Evolutionary conservation across 2,329 filamentous ascomycete species (phyloP), one percentile per base, ranked within the genome.

Genomic region (Colletotrichum lindemuthianum): DNA sequence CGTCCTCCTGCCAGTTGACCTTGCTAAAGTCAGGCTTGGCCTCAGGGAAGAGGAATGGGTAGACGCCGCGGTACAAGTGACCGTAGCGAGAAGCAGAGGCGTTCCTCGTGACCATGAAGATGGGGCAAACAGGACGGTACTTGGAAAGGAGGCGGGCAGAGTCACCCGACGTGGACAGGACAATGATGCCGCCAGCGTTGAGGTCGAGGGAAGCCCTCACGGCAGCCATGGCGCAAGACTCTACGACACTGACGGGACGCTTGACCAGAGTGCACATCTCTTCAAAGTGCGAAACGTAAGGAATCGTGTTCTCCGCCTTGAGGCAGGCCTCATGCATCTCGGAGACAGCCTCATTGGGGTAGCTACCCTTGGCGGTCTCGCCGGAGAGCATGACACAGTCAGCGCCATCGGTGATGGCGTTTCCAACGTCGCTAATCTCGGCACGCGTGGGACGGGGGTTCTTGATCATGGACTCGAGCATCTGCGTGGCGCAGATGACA

Each of bases 391-490:
- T 99, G 80, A 99, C 96, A 82, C 96, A 99, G 87, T 99, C 96
- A 67, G 95, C 93, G 74, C 96, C 96, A 76, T 99, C 96, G 56
- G 97, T 92, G 70, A 99, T 93, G 71, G 96, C 96, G 80, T 99
- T 99, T 72, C 96, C 96, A 68, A 99, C 96, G 77, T 99, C 96
- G 76, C 92, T 97, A 78, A 99, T 97, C 85, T 99, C 96, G 69
- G 96, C 96, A 82, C 96, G 93, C 69, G 96, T 99, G 55, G 96
- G 96, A 69, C 96, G 92, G 71, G 96, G 96, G 86, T 99, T 99
- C 88, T 97, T 97, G 81, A 97, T 99, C 96, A 99, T 99, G 69
- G 93, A 97, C 88, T 99, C 96, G 72, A 99, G 88, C 96, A 99
- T 99, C 86, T 99, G 96, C 44, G 96, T 99, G 66, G 96, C 96